Percentiles rank a stretch among this genome's conserved stretches.
Evolutionary conservation across 2,329 filamentous ascomycete genomes (phyloP).

Genomic region (Aspergillus sp.): DNA sequence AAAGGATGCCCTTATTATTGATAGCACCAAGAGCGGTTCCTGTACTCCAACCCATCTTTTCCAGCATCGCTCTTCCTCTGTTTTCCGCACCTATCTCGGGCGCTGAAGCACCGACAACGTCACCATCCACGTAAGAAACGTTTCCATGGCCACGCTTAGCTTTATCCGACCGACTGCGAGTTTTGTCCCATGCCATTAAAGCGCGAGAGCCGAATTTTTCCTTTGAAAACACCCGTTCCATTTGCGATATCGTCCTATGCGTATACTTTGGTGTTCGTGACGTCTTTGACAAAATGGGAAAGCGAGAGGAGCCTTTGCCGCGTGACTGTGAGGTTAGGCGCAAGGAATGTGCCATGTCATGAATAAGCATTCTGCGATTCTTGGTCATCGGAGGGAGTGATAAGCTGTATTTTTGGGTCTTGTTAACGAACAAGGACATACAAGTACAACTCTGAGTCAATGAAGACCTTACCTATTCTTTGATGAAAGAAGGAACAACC

Average conservation of each 20-base stretch:
- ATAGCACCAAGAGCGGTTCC: constrained; percentile 79
- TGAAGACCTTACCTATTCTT: constrained; percentile 59
- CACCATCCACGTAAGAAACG: constrained; percentile 73
- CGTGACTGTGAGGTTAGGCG: constrained; percentile 81
- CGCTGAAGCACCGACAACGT: constrained; percentile 80
- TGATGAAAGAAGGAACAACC: constrained; percentile 64
- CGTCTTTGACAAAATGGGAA: constrained; percentile 76
- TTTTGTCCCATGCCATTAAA: constrained; percentile 25
- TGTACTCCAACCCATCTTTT: constrained; percentile 95
- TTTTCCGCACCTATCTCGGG: constrained; percentile 82
- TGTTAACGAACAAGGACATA: constrained; percentile 6
- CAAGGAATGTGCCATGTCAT: constrained; percentile 73
- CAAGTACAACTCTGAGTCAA: not conserved
- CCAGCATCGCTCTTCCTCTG: constrained; percentile 80
- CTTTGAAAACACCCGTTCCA: constrained; percentile 42
- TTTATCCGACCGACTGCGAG: constrained; percentile 21
- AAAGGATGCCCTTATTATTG: constrained; percentile 84
- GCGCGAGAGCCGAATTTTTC: constrained; percentile 29
- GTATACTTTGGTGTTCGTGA: constrained; percentile 62
- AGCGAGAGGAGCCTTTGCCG: constrained; percentile 70
- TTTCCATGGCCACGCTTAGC: constrained; percentile 42
- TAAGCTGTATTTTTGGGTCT: constrained; percentile 52
- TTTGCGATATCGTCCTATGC: constrained; percentile 52
- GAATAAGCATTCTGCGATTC: constrained; percentile 71
- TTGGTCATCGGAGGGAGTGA: constrained; percentile 83